Evolutionary conservation across 2,329 filamentous ascomycete genomes (phyloP), one percentile per base, ranked within the genome.

Genomic region (Aspergillus sp.): DNA sequence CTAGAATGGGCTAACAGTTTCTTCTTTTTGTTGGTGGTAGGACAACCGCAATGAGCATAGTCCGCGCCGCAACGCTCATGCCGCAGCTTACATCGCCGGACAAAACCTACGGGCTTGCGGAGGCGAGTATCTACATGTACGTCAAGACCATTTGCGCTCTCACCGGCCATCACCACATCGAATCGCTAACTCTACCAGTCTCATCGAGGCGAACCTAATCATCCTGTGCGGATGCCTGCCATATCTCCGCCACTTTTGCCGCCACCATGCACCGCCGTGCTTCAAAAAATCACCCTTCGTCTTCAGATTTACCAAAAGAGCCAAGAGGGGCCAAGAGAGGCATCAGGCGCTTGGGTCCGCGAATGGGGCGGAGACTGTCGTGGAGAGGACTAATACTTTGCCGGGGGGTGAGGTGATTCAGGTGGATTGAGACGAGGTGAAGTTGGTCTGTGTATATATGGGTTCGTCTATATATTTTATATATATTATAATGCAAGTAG

Each of bases 11-110:
- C 48, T 28, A 15, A 58, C 30, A 19, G 15, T 3, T 3, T 4
- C 1, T 19, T 38, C 9, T 38, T 9, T 11, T 38, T 9, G 9
- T 38, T 9, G n/a, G 50, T 11, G 19, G 19, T 46, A 68, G 68
- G 46, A 69, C 67, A 3, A 67, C 61, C n/a, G 49, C 67, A 8
- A 68, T 59, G 7, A 70, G 66, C 17, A 66, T 70, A 19, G 28
- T 69, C 11, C 65, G 67, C 2, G 38, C 69, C 30, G 68, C 60
- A 38, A 70, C 68, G 3, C 23, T 70, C 41, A 61, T 59, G 64
- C 65, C 67, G n/a, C 50, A 68, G n/a, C 57, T 68, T 4, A 63
- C 52, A 4, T 64, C 67, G 19, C 8, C 25, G 19, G 68, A 70
- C 48, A 48, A 62, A 17, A 53, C 64, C 7, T 62, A 63, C 38